Evolutionary conservation across 441 rosid genomes (phyloP).

Genomic region (Flueggea neowawraea): DNA sequence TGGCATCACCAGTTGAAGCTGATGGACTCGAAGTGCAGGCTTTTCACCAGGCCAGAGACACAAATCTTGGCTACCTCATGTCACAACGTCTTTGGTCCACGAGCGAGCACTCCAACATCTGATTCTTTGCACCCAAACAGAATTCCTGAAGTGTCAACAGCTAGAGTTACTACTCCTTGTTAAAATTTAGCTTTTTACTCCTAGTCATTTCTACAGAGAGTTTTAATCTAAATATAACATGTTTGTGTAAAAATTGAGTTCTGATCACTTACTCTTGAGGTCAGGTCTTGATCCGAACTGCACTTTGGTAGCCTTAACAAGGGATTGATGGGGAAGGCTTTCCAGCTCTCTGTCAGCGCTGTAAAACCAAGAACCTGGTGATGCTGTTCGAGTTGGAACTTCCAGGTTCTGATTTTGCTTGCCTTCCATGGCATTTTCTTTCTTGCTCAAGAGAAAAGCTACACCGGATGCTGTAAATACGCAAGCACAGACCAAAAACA

Average conservation of each 20-base stretch:
- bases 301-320: conserved; percentile 45
- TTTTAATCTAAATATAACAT: background rate
- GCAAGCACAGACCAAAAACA: conserved; percentile 38
- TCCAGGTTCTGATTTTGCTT: conserved; percentile 36
- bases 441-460: conserved; percentile 49
- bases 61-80: conserved; percentile 74
- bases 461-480: conserved; percentile 38
- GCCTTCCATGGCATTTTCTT: conserved; percentile 22
- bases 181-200: background rate
- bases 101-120: conserved; percentile 63
- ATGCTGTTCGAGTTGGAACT: conserved; percentile 17
- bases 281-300: conserved; percentile 71
- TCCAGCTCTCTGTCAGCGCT: conserved; percentile 29
- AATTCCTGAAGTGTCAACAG: conserved; percentile 28
- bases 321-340: conserved; percentile 53
- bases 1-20: conserved; percentile 70
- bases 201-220: background rate
- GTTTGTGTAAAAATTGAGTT: background rate
- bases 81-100: conserved; percentile 75
- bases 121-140: conserved; percentile 37
- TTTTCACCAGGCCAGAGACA: conserved; percentile 33
- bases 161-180: background rate
- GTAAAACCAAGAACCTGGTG: conserved; percentile 10
- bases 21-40: conserved; percentile 68
- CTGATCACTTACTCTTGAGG: conserved; percentile 46